A percentile compares a stretch with the other conserved stretches of the same genome.
These are phyloP conservation scores for Curvularia sp. DNA, from an alignment of 2,329 filamentous ascomycete genomes.

Conservation along the genomic window DNA sequence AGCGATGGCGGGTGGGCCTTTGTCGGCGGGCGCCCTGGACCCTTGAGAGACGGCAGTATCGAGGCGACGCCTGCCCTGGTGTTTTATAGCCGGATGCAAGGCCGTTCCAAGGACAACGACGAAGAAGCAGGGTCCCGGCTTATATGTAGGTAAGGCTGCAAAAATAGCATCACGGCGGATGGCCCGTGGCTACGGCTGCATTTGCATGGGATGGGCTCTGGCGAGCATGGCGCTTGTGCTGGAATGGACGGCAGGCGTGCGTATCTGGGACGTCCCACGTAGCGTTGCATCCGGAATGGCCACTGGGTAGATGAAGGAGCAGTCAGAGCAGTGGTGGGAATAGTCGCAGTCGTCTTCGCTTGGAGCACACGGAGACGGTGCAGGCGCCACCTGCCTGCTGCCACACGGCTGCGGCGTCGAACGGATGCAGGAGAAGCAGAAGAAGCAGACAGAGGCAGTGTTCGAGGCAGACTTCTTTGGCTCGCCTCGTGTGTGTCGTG, in stretches of 20 bases:
- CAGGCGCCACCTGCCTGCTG: background rate
- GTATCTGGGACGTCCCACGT: background rate
- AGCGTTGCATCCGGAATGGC: background rate
- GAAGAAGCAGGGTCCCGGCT: slow-evolving; percentile 13
- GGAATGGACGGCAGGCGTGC: background rate
- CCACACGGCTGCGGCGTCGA: background rate
- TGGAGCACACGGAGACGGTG: background rate
- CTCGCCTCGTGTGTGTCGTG: background rate
- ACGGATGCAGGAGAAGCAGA: slow-evolving; percentile 23
- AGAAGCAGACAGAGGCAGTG: background rate
- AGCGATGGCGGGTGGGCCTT: slow-evolving; percentile 27
- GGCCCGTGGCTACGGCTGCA: slow-evolving; percentile 13
- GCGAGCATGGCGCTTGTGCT: slow-evolving; percentile 15
- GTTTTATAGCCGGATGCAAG: slow-evolving; percentile 21
- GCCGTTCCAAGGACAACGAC: slow-evolving; percentile 21
- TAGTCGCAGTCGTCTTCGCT: background rate
- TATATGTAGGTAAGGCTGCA: slow-evolving; percentile 33
- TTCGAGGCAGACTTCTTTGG: too few relatives aligned
- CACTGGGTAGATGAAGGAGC: background rate
- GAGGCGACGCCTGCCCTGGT: slow-evolving; percentile 8
- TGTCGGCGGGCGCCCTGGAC: background rate
- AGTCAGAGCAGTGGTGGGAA: background rate
- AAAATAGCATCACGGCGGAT: slow-evolving; percentile 31
- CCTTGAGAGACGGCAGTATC: slow-evolving; percentile 7
- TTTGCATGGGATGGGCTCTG: slow-evolving; percentile 12